Evolutionary conservation across 352 stramenopile genomes (phyloP).

Genomic region (Albugo laibachii): DNA sequence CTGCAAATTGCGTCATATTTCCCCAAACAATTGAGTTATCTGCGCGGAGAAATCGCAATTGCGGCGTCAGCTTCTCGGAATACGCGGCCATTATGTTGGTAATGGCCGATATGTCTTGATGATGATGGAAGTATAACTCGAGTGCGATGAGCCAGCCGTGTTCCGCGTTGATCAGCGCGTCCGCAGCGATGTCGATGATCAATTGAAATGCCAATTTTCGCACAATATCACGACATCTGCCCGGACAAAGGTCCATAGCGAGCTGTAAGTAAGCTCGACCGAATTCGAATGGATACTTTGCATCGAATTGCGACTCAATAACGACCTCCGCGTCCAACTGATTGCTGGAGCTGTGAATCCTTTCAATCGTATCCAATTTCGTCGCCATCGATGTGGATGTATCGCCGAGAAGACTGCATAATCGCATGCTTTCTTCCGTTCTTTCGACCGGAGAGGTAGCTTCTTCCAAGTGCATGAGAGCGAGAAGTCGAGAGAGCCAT

Average conservation of each 20-base stretch:
- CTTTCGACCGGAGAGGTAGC: constrained; percentile 2
- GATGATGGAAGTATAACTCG: constrained; percentile 56
- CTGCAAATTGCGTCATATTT: constrained; percentile 57
- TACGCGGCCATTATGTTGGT: constrained; percentile 19
- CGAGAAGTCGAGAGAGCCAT: constrained; percentile 25
- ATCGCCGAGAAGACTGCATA: constrained; percentile 29
- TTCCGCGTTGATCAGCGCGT: constrained; percentile 43
- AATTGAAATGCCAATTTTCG: constrained; percentile 30
- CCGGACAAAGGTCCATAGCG: constrained; percentile 33
- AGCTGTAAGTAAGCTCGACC: constrained; percentile 22
- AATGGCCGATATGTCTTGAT: constrained; percentile 18
- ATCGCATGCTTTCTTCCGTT: constrained; percentile 24
- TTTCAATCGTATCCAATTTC: constrained; percentile 33
- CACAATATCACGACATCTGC: constrained; percentile 20
- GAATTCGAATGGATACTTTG: neutral
- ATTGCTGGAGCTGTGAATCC: neutral
- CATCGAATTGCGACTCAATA: constrained; percentile 21
- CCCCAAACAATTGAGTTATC: constrained; percentile 31
- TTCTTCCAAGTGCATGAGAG: constrained; percentile 1
- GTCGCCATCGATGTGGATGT: constrained; percentile 15
- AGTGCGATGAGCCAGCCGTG: constrained; percentile 70
- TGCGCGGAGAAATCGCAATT: constrained; percentile 10
- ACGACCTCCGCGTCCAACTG: neutral
- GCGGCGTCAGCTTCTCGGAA: constrained; percentile 18
- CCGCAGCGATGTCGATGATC: constrained; percentile 42